Evolutionary conservation across 768 basidiomycete species (phyloP).

Genomic region (Daedalea quercina): DNA sequence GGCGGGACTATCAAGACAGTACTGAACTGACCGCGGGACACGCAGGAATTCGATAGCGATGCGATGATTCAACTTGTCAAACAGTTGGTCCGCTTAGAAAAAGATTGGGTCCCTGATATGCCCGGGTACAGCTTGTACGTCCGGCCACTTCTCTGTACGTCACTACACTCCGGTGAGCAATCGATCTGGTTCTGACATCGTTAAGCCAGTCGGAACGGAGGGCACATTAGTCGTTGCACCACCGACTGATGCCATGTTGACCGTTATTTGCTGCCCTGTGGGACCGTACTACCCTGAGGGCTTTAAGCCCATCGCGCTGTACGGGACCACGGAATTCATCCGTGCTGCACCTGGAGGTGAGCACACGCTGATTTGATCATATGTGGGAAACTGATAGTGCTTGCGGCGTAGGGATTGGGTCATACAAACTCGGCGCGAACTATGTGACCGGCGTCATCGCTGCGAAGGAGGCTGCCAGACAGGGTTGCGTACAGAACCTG

Average conservation of each 20-base stretch:
- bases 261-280: conserved; percentile 53
- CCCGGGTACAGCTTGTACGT: conserved; percentile 90
- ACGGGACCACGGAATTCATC: conserved; percentile 48
- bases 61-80: conserved; percentile 76
- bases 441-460: conserved; percentile 86
- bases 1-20: no score
- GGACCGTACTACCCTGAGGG: conserved; percentile 84
- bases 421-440: conserved; percentile 83
- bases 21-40: not conserved
- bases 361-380: not conserved
- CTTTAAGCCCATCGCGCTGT: conserved; percentile 84
- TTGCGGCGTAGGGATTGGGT: conserved; percentile 60
- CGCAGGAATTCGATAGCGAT: conserved; percentile 72
- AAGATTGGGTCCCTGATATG: conserved; percentile 85
- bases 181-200: not conserved
- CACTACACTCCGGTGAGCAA: no score
- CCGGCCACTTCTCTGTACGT: conserved; percentile 64
- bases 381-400: not conserved
- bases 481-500: conserved; percentile 83
- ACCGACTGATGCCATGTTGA: conserved; percentile 52
- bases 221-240: conserved; percentile 40
- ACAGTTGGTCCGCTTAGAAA: conserved; percentile 78
- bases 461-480: conserved; percentile 65
- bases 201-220: conserved; percentile 63
- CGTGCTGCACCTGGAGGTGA: conserved; percentile 43